phyloP scores from a whole-genome alignment of 345 rosid species.

The Arabidopsis suecica region DNA sequence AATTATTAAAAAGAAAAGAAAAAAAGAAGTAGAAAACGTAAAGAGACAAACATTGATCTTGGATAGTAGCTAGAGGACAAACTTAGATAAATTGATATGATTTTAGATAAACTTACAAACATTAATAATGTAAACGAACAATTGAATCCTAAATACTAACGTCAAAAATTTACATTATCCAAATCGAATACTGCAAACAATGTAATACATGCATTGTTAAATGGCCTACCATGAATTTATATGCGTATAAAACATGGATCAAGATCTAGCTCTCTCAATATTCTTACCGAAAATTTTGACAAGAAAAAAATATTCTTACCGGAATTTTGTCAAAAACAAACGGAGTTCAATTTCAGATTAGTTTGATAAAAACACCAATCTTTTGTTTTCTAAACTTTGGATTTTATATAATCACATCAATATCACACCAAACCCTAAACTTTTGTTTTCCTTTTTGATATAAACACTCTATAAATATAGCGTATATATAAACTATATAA shows the following conservation, averaged over 20 bases:
- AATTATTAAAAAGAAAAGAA: background rate
- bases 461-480: conserved; percentile 1
- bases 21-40: background rate
- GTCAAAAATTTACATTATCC: background rate
- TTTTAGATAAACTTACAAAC: too few species aligned
- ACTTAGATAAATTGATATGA: too few species aligned
- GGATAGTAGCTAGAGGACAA: too few species aligned
- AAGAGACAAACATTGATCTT: background rate
- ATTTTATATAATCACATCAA: background rate
- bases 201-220: background rate
- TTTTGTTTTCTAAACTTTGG: background rate
- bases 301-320: background rate
- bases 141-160: background rate
- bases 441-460: background rate
- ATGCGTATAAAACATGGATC: background rate
- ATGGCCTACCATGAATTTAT: background rate
- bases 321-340: background rate
- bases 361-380: background rate
- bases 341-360: conserved; percentile 4
- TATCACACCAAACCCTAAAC: conserved; percentile 8
- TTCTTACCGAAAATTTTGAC: background rate
- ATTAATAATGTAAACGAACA: background rate
- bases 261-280: background rate
- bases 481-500: conserved; percentile 17
- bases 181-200: conserved; percentile 4